Conservation (phyloP, 345 rosid genomes). For the Gossypium turneri region DNA sequence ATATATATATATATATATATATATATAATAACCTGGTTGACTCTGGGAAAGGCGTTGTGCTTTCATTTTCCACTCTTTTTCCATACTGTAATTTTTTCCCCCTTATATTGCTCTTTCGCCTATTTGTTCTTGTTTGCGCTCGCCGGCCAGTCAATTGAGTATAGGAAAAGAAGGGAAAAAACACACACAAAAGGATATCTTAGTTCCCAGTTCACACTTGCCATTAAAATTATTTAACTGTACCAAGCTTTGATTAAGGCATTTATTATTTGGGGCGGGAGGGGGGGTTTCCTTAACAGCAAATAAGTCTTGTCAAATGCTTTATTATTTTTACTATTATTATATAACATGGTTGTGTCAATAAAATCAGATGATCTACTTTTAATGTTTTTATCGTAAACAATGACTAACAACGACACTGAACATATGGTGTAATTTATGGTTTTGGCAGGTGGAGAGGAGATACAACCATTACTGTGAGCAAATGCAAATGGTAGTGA, state of each 20-base stretch:
- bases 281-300: slow-evolving; percentile 21
- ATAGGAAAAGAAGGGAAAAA: slow-evolving; percentile 1
- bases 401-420: neutral
- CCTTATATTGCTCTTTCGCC: neutral
- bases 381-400: neutral
- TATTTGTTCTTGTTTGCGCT: neutral
- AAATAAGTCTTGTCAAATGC: slow-evolving; percentile 16
- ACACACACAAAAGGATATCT: slow-evolving; percentile 20
- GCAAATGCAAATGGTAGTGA: slow-evolving; percentile 96
- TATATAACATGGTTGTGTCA: neutral
- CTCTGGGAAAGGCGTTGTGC: neutral
- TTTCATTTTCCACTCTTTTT: neutral
- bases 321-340: neutral
- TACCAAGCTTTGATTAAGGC: slow-evolving; percentile 19
- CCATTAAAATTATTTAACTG: slow-evolving; percentile 30
- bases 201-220: slow-evolving; percentile 3
- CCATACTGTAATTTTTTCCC: too few species aligned
- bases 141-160: neutral
- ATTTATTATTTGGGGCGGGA: slow-evolving; percentile 20
- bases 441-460: slow-evolving; percentile 69
- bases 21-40: slow-evolving; percentile 27
- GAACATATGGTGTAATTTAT: neutral
- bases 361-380: neutral
- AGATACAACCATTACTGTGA: slow-evolving; percentile 91
- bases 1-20: slow-evolving; percentile 17